phyloP scores from a whole-genome alignment of 805 yeast species.

The Kluyveromyces starmeri region DNA sequence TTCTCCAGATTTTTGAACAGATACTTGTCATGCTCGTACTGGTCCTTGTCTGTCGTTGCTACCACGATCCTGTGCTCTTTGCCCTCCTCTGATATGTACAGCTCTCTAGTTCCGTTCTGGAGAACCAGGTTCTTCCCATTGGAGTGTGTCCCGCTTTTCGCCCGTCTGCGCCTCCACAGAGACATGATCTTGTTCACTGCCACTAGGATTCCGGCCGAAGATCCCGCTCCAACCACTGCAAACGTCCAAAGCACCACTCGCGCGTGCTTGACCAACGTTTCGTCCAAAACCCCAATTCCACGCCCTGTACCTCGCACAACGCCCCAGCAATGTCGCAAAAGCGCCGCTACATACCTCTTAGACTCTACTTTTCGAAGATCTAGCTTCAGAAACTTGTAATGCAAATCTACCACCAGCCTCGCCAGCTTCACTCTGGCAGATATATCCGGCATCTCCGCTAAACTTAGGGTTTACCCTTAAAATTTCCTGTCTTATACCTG shows the following conservation, averaged over 20 bases:
- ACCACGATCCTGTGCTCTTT: slow-evolving; percentile 20
- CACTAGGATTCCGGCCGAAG: not conserved
- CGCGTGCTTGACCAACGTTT: not conserved
- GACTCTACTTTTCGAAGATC: not conserved
- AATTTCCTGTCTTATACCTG: too few relatives aligned
- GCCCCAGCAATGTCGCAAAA: slow-evolving; percentile 1
- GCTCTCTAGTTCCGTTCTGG: slow-evolving; percentile 26
- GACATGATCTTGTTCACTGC: not conserved
- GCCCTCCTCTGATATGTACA: slow-evolving; percentile 19
- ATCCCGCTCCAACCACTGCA: not conserved
- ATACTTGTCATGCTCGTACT: slow-evolving; percentile 27
- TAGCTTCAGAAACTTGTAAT: slow-evolving; percentile 1
- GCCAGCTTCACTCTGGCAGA: slow-evolving; percentile 1
- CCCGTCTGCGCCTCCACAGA: not conserved
- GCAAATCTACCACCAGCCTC: slow-evolving; percentile 1
- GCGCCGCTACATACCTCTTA: not conserved
- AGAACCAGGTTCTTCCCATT: slow-evolving; percentile 9
- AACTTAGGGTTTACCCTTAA: too few relatives aligned
- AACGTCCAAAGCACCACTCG: slow-evolving; percentile 1
- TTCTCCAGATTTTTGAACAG: slow-evolving; percentile 21
- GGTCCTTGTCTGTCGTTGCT: slow-evolving; percentile 24
- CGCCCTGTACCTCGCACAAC: not conserved
- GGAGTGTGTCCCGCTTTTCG: not conserved
- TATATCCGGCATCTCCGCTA: slow-evolving; percentile 2
- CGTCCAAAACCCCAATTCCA: not conserved